Evolutionary conservation across 306 rosid genomes (phyloP), one percentile per base, ranked within the genome.

Genomic region (Styphnolobium japonicum): DNA sequence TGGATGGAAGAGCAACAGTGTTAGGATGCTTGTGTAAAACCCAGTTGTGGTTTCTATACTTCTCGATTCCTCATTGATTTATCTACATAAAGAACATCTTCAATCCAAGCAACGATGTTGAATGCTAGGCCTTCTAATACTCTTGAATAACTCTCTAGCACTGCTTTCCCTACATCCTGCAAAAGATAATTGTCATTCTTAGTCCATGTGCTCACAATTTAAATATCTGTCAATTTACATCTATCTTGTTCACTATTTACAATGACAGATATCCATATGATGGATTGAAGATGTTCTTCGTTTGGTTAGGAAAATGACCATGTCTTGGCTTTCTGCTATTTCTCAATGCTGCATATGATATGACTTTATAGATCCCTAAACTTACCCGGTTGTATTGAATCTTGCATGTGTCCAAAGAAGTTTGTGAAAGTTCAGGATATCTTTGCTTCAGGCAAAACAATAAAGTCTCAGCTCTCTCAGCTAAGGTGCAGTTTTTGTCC

Each of bases 391-490:
- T 96, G 87, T 86, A 90, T 83, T 96, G 94, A 82, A 96, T 96
- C 87, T 96, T 96, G 93, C 87, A 82, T 22, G 97, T 78, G 84
- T 96, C 99, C 87, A 96, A 79, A 68, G 98, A 86, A 69, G 99
- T 93, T 84, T 96, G 99, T 31, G 98, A 87, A 51, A 96, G 96
- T 83, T 90, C 97, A 80, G 99, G 99, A 74, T 83, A 96, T 75
- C 93, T 90, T 81, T 89, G 97, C 89, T 91, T 96, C 90, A 96
- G 80, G 78, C 91, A 80, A 73, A 93, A 81, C 64, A 96, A 63
- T 36, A 93, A 69, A 40, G 79, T 87, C 66, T 90, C 98, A 1
- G 99, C 98, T 87, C 91, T 93, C 36, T 96, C 96, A 1, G 99
- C 99, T 76, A 96, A 85, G 15, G 81, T 55, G 81, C 81, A 91